A percentile compares a stretch with the other conserved stretches of the same genome.
These are phyloP conservation scores for Aspergillus thermomutatus DNA, from an alignment of 2,329 filamentous ascomycete genomes.

Conservation along the genomic window DNA sequence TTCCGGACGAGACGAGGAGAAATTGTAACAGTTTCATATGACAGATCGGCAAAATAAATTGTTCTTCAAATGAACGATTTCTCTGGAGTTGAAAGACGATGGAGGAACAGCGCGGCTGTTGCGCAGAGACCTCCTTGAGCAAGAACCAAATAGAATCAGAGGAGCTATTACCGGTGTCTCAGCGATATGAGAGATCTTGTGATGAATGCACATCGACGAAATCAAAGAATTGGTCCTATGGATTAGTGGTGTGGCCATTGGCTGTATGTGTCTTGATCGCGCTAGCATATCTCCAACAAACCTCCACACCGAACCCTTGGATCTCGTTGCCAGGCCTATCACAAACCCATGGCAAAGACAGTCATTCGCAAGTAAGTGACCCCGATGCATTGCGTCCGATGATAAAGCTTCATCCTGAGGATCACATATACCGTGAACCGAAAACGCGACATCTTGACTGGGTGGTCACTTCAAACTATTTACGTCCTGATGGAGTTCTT, in stretches of 20 bases:
- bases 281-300: conserved; percentile 13
- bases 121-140: not conserved
- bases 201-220: not conserved
- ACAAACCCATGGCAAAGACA: not conserved
- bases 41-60: not conserved
- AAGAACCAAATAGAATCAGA: not conserved
- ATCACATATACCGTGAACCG: conserved; percentile 39
- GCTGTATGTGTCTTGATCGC: conserved; percentile 13
- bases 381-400: conserved; percentile 14
- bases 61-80: not conserved
- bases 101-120: not conserved
- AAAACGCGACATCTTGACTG: conserved; percentile 37
- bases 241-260: conserved; percentile 13
- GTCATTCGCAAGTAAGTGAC: not conserved
- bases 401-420: conserved; percentile 40
- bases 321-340: not conserved
- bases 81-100: not conserved
- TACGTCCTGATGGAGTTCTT: conserved; percentile 50
- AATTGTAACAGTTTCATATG: not conserved
- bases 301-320: not conserved
- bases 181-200: not conserved
- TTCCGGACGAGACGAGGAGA: not conserved
- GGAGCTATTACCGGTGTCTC: not conserved
- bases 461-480: conserved; percentile 38
- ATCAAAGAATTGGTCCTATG: conserved; percentile 4